Evolutionary conservation across 176 grass and related monocot species (phyloP).

Genomic region (Olyra latifolia): DNA sequence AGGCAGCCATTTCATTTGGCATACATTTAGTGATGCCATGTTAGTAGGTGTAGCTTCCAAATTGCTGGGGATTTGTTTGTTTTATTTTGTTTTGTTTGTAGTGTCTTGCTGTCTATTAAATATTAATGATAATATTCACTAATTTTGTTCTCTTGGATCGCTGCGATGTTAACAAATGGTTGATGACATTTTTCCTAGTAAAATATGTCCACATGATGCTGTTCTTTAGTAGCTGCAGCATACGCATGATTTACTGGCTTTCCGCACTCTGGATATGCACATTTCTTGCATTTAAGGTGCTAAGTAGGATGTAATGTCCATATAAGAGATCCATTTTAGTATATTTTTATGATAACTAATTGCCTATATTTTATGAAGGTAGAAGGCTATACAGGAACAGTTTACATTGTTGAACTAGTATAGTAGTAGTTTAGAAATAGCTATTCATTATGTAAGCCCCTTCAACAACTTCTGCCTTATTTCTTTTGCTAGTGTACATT

Average conservation of each 20-base stretch:
- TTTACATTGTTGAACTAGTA: slow-evolving; percentile 12
- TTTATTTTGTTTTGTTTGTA: not conserved
- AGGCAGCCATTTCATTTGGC: not conserved
- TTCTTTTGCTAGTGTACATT: not conserved
- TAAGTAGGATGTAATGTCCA: slow-evolving; percentile 15
- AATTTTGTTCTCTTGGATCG: not conserved
- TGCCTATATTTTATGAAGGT: slow-evolving; percentile 5
- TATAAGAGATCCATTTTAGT: not conserved
- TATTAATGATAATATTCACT: not conserved
- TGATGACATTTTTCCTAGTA: not conserved
- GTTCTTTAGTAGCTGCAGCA: slow-evolving; percentile 15
- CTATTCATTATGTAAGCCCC: not conserved
- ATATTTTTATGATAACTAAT: slow-evolving; percentile 17
- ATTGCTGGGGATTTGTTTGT: not conserved
- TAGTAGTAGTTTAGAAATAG: not conserved
- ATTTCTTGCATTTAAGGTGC: slow-evolving; percentile 27
- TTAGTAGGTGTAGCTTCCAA: not conserved
- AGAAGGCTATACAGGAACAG: not conserved
- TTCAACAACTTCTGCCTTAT: not conserved
- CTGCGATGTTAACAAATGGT: not conserved
- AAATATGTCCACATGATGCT: not conserved
- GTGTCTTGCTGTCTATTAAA: not conserved
- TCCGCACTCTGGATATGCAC: not conserved
- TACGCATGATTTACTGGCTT: slow-evolving; percentile 10
- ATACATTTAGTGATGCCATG: not conserved